Percentiles rank a stretch among this genome's conserved stretches.
These are phyloP conservation scores for Candida smagusa DNA, from an alignment of 1,139 yeast species.

Conservation along the genomic window DNA sequence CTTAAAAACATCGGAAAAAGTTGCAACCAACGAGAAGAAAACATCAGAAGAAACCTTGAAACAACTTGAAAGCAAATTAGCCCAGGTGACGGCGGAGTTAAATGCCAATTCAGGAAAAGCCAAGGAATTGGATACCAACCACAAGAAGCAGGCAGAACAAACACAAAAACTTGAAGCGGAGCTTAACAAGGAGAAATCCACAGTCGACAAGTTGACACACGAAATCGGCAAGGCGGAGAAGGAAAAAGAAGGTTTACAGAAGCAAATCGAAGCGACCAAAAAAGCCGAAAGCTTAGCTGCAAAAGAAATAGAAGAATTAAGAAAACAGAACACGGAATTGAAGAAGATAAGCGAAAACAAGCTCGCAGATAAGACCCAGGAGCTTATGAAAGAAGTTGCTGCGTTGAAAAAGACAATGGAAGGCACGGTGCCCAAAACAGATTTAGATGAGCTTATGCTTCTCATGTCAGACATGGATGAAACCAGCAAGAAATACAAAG, in stretches of 20 bases:
- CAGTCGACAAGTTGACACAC: neutral
- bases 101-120: neutral
- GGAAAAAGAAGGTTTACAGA: neutral
- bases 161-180: neutral
- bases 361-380: neutral
- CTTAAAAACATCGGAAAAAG: too few relatives aligned
- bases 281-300: slow-evolving; percentile 1
- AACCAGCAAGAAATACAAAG: slow-evolving; percentile 57
- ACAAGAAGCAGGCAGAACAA: neutral
- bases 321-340: slow-evolving; percentile 10
- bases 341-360: slow-evolving; percentile 3
- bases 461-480: slow-evolving; percentile 75
- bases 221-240: neutral
- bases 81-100: neutral
- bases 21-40: neutral
- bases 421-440: slow-evolving; percentile 50
- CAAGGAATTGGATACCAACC: neutral
- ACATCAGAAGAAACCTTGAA: neutral
- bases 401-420: slow-evolving; percentile 11
- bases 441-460: slow-evolving; percentile 73
- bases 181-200: neutral
- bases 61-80: neutral
- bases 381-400: neutral
- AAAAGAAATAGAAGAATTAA: slow-evolving; percentile 2
- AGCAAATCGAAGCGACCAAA: slow-evolving; percentile 5